Evolutionary conservation across 108 stramenopile genomes (phyloP).

Genomic region (Fragilaria radians): DNA sequence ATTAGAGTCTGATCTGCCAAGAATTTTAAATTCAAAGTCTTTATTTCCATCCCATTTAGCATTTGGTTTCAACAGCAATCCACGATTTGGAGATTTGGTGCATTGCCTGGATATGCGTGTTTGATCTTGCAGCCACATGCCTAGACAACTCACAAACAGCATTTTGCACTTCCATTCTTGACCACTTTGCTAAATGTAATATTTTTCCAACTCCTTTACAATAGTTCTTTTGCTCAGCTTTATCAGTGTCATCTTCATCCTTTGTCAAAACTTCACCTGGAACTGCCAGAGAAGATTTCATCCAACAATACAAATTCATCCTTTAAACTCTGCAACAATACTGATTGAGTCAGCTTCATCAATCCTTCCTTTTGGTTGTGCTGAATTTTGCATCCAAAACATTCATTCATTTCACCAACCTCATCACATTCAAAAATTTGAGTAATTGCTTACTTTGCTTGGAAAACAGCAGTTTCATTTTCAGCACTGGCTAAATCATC

Average conservation of each 20-base stretch:
- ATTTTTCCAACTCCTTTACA: conserved; percentile 10
- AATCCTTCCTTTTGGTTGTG: neutral
- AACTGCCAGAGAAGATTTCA: neutral
- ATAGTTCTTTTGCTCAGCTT: neutral
- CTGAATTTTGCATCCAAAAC: conserved; percentile 35
- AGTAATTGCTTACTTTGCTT: conserved; percentile 9
- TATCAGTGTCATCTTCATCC: neutral
- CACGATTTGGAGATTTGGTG: conserved; percentile 10
- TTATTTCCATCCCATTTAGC: conserved; percentile 18
- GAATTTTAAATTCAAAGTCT: conserved; percentile 1
- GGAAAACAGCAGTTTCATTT: conserved; percentile 2
- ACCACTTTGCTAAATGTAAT: too few relatives aligned
- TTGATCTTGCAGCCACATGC: too few relatives aligned
- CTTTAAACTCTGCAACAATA: conserved; percentile 26
- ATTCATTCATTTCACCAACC: conserved; percentile 19
- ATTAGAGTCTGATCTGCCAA: neutral
- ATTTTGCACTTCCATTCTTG: neutral
- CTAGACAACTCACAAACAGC: neutral
- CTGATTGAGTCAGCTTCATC: conserved; percentile 34
- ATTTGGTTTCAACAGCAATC: conserved; percentile 13
- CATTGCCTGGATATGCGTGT: conserved; percentile 10
- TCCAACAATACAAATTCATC: conserved; percentile 18
- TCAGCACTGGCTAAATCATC: conserved; percentile 29
- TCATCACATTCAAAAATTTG: conserved; percentile 23
- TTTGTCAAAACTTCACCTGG: conserved; percentile 6